These are phyloP conservation scores for Starmerella bombi DNA, from an alignment of 805 yeast genomes.

Conservation along the genomic window DNA sequence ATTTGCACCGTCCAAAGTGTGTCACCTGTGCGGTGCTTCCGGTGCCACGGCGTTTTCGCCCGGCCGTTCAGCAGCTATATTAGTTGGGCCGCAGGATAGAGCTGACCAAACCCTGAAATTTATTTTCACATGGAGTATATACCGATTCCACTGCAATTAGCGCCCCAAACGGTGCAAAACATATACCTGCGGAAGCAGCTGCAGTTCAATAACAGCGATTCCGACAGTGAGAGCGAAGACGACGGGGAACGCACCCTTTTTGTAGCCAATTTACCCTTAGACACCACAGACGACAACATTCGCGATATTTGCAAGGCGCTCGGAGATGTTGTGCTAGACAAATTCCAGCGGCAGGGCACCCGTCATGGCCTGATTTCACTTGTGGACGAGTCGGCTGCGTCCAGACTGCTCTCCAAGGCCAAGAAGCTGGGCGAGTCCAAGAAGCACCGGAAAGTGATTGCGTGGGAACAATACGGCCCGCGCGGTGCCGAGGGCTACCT, in stretches of 20 bases:
- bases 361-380: constrained; percentile 53
- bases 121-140: constrained; percentile 14
- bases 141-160: constrained; percentile 17
- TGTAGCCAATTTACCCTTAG: constrained; percentile 60
- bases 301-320: constrained; percentile 42
- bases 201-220: constrained; percentile 2
- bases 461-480: constrained; percentile 31
- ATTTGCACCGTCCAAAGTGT: too few relatives aligned
- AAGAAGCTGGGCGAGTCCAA: constrained; percentile 35
- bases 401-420: constrained; percentile 51
- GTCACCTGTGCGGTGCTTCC: too few relatives aligned
- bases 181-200: constrained; percentile 21
- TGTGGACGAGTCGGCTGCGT: constrained; percentile 55
- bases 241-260: constrained; percentile 43
- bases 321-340: constrained; percentile 33
- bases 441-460: constrained; percentile 13
- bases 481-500: constrained; percentile 30
- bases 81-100: too few relatives aligned
- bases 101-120: not conserved
- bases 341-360: constrained; percentile 25
- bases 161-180: constrained; percentile 16
- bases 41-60: too few relatives aligned
- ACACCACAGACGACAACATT: constrained; percentile 39
- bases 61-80: too few relatives aligned
- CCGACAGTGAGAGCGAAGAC: constrained; percentile 27